Evolutionary conservation across 179 eudicot genomes (phyloP), one percentile per base, ranked within the genome.

Genomic region (Silene noctiflora): DNA sequence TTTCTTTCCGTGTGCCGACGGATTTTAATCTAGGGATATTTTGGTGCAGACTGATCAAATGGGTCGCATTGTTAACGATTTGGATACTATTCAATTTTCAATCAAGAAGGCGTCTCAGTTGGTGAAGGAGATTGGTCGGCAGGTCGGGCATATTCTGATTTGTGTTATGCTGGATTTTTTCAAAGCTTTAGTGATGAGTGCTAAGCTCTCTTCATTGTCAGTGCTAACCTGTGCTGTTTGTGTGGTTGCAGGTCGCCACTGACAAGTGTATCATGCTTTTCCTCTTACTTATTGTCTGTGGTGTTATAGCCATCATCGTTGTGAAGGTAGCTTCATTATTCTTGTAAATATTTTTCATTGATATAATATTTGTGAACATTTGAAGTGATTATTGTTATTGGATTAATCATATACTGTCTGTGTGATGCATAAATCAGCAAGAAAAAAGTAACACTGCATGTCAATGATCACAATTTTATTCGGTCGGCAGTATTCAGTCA

Each of bases 251-350:
- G 99, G 95, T 95, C 79, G 99, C 99, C 27, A 95, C 98, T 8
- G 99, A 95, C 83, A 93, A 89, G 83, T 93, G 99, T 84, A 95
- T 95, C 81, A 93, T 95, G 97, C 83, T 90, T 68, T 93, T 95
- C 77, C 95, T 95, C 69, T 86, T 93, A 39, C 95, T 95, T 71
- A 87, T 95, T 75, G 99, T 95, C 35, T 82, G 86, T 65, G 99
- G 99, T 75, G 99, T 95, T 68, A 83, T 95, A 72, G 97, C 98
- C 72, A 91, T 95, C 31, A 93, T 95, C 67, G 77, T 93, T 24
- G 98, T 93, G 77, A 93, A 93, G 98, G 98, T 93, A 85, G 16
- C 7, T 55, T 69, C 8, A 10, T 25, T 10, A 16, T 13, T 51
- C 71, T 46, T 55, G 59, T 17, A 14, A 19, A 10, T 9, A 55